Evolutionary conservation across 106 monocot species (phyloP), one percentile per base, ranked within the genome.

Genomic region (Apostasia shenzhenica): DNA sequence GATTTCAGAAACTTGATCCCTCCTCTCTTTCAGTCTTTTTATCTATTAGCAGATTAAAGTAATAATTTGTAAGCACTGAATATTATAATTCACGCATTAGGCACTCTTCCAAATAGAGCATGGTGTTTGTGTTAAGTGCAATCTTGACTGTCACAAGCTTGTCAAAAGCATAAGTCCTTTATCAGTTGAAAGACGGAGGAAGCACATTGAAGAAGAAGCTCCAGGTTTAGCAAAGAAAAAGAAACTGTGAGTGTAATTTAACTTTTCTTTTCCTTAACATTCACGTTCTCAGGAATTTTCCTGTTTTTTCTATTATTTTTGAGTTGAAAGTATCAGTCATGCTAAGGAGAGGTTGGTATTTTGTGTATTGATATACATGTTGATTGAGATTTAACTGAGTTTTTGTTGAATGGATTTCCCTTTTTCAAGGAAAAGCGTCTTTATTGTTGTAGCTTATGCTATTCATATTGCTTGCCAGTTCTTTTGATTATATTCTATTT

Each of bases 81-180:
- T 44, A 13, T n/a, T 62, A 45, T 44, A 3, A 45, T 8, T 62
- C 12, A 49, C 48, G 0, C 65, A 52, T 8, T 80, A 97, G 95
- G 92, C 75, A 76, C 89, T 99, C 45, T 99, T 99, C 72, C 81
- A 87, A 83, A 79, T 92, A 70, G 97, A 99, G 63, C 81, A 82
- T 81, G 97, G 97, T 71, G 71, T 92, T 37, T 99, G 97, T 67
- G 52, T 71, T 44, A 41, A 68, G 9, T 92, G 97, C 78, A 87
- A 90, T 50, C 78, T 99, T 37, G 97, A 99, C 72, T 99, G 97
- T 71, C 87, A 79, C 67, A 70, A 77, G 2, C 88, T 99, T 78
- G 87, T 92, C 12, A 74, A 76, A 73, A 61, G 69, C 55, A 78
- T 92, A 68, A 92, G 61, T 64, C 87, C 75, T 67, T 72, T 99